Conservation (phyloP, 371 early-diverging fungal genomes). For the Vavraia culicis region DNA sequence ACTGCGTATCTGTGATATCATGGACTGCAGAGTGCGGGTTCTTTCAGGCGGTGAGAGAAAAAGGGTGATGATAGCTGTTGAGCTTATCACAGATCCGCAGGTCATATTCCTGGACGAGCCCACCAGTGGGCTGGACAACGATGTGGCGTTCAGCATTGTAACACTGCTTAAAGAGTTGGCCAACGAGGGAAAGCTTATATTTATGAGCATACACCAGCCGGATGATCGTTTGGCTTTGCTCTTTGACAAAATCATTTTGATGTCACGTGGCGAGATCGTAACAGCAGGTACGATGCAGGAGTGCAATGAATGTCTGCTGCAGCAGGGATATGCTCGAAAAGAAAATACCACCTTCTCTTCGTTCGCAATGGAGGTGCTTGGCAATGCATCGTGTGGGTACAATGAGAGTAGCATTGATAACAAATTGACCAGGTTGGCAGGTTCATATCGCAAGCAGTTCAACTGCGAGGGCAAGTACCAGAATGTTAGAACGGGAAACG, state of each 20-base stretch:
- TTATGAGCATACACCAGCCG: conserved; percentile 34
- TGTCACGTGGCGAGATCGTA: conserved; percentile 15
- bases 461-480: too few species aligned
- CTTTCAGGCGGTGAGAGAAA: conserved; percentile 61
- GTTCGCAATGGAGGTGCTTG: too few species aligned
- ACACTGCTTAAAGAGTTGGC: conserved; percentile 54
- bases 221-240: conserved; percentile 18
- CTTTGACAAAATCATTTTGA: conserved; percentile 29
- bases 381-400: too few species aligned
- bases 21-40: conserved; percentile 20
- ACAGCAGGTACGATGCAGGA: conserved; percentile 46
- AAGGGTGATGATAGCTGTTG: conserved; percentile 60
- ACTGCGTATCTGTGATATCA: conserved; percentile 16
- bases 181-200: conserved; percentile 48
- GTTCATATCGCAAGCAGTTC: too few species aligned
- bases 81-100: conserved; percentile 60
- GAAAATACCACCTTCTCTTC: conserved; percentile 48
- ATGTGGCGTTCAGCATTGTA: conserved; percentile 69
- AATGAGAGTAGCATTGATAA: too few species aligned
- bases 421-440: too few species aligned
- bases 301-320: conserved; percentile 47
- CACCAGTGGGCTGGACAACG: conserved; percentile 64
- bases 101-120: conserved; percentile 70
- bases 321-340: conserved; percentile 57
- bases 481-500: too few species aligned